phyloP scores from a whole-genome alignment of 495 filamentous ascomycete species.

The Penicillium bovifimosum region DNA sequence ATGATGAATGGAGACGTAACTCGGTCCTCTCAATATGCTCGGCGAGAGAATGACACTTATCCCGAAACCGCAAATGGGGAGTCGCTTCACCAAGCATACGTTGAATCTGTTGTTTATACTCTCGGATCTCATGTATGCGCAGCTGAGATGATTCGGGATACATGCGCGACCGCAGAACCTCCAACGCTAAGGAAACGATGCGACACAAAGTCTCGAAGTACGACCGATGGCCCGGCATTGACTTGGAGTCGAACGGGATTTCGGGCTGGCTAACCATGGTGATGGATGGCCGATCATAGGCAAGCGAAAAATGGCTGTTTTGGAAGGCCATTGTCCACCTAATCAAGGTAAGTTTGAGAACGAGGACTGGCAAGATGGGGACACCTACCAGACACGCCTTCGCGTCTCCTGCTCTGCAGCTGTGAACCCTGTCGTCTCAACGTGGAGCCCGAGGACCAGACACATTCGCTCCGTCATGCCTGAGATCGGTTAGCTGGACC shows the following conservation, averaged over 20 bases:
- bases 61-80: conserved; percentile 46
- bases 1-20: conserved; percentile 52
- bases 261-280: conserved; percentile 48
- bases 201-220: conserved; percentile 54
- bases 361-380: neutral
- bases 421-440: conserved; percentile 43
- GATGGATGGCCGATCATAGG: conserved; percentile 54
- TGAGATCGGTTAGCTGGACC: conserved; percentile 13
- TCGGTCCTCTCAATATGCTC: conserved; percentile 53
- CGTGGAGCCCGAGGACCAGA: conserved; percentile 54
- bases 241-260: conserved; percentile 44
- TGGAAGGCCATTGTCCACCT: conserved; percentile 59
- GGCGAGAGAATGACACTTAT: conserved; percentile 41
- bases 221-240: conserved; percentile 42
- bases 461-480: conserved; percentile 56
- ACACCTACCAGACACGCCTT: conserved; percentile 38
- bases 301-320: conserved; percentile 55
- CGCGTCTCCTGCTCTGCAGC: conserved; percentile 31
- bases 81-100: conserved; percentile 46
- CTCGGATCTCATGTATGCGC: conserved; percentile 42
- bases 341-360: conserved; percentile 6
- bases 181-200: conserved; percentile 48
- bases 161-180: conserved; percentile 51
- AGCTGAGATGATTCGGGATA: conserved; percentile 32
- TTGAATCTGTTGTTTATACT: conserved; percentile 47